A percentile compares a stretch with the other conserved stretches of the same genome.
Conservation (phyloP, 2,329 filamentous ascomycete species). For the Fusarium luffae region DNA sequence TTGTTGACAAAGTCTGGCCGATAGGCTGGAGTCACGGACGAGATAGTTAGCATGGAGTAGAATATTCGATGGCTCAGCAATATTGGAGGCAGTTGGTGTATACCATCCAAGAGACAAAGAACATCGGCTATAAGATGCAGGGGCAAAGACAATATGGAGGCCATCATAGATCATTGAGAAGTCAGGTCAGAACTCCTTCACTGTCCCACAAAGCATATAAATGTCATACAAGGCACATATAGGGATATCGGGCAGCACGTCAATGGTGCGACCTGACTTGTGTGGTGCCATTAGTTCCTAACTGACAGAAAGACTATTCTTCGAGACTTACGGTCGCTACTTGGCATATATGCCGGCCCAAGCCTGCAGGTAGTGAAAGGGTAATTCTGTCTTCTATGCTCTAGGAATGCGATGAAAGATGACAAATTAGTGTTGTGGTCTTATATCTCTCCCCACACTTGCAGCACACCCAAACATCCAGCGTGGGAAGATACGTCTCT, state of each 20-base stretch:
- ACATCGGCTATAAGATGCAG: constrained; percentile 41
- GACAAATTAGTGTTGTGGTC: no score
- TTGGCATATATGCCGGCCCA: no score
- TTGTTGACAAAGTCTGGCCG: constrained; percentile 28
- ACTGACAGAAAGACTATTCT: not conserved
- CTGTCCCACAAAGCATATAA: not conserved
- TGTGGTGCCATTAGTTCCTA: constrained; percentile 18
- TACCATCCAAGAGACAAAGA: constrained; percentile 27
- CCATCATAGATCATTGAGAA: constrained; percentile 19
- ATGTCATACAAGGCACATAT: not conserved
- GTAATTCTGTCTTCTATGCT: no score
- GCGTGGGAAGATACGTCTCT: not conserved
- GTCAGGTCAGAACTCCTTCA: not conserved
- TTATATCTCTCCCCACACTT: no score
- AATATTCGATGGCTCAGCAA: constrained; percentile 40
- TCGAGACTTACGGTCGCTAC: no score
- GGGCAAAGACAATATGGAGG: constrained; percentile 37
- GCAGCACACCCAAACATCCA: no score
- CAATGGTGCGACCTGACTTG: constrained; percentile 29
- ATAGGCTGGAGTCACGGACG: constrained; percentile 37
- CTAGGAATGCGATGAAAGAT: no score
- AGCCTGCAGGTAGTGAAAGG: no score
- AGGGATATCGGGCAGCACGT: not conserved
- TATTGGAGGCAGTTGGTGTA: constrained; percentile 31
- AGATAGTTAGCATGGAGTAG: constrained; percentile 38